These are phyloP conservation scores for Sergeia podlipaevii DNA, from an alignment of 208 protist species.

Conservation along the genomic window DNA sequence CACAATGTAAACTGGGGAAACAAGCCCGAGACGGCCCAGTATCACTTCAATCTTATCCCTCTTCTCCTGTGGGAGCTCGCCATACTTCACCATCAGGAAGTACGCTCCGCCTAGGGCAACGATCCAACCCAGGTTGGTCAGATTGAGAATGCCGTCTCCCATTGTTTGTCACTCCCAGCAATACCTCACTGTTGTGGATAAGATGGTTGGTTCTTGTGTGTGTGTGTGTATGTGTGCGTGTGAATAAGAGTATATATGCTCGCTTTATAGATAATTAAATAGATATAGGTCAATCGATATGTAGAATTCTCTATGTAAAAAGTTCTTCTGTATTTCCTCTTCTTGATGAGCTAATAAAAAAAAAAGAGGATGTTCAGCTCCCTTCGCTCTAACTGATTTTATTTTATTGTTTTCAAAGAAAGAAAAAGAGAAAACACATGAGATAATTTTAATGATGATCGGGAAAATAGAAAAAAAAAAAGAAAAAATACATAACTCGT, in stretches of 20 bases:
- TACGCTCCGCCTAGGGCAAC: constrained; percentile 20
- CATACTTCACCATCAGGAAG: constrained; percentile 19
- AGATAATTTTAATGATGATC: too few species aligned
- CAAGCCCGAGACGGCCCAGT: constrained; percentile 11
- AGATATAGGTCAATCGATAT: not conserved
- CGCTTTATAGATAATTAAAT: not conserved
- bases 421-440: too few species aligned
- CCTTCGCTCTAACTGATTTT: too few species aligned
- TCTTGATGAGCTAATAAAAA: too few species aligned
- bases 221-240: not conserved
- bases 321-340: too few species aligned
- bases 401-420: too few species aligned
- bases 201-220: not conserved
- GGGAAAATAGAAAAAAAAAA: too few species aligned
- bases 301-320: too few species aligned
- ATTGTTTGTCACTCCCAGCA: constrained; percentile 7
- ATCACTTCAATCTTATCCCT: constrained; percentile 11
- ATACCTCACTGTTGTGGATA: not conserved
- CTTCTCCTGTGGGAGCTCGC: constrained; percentile 20
- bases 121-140: constrained; percentile 46
- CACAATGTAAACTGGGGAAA: constrained; percentile 21
- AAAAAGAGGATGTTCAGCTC: too few species aligned
- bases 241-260: not conserved
- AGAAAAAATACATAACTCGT: too few species aligned
- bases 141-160: constrained; percentile 37